These are phyloP conservation scores for Trichoderma cornu-damae DNA, from an alignment of 2,329 filamentous ascomycete genomes.

Conservation along the genomic window DNA sequence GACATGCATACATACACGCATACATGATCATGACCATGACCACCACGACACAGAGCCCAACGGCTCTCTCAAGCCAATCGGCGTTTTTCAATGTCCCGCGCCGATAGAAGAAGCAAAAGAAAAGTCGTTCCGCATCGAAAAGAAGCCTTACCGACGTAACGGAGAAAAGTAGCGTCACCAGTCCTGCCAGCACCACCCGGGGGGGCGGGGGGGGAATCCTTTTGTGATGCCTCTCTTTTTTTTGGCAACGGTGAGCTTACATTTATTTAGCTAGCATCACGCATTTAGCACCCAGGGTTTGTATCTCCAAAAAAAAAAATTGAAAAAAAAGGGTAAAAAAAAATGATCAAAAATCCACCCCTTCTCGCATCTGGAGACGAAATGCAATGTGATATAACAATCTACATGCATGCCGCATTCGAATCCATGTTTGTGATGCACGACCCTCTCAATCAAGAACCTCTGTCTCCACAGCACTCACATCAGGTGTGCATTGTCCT, in stretches of 20 bases:
- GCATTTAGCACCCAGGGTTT: slow-evolving; percentile 10
- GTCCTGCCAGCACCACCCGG: not conserved
- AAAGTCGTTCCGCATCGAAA: not conserved
- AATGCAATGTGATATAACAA: not conserved
- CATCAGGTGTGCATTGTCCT: not conserved
- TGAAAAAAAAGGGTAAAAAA: not conserved
- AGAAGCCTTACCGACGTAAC: not conserved
- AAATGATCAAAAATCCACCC: not conserved
- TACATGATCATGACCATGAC: too few species aligned
- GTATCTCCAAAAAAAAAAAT: not conserved
- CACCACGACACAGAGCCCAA: not conserved
- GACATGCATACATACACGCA: not conserved
- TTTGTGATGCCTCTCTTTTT: not conserved
- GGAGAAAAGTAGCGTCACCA: not conserved
- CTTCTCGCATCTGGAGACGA: not conserved
- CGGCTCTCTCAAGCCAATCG: not conserved
- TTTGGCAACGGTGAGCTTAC: too few species aligned
- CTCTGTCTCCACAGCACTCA: not conserved
- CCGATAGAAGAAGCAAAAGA: not conserved
- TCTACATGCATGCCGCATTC: not conserved
- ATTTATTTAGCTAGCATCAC: not conserved
- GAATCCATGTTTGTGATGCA: slow-evolving; percentile 11
- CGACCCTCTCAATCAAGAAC: slow-evolving; percentile 13
- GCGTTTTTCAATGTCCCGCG: not conserved
- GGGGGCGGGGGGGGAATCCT: too few species aligned